These are phyloP conservation scores for Astragalus membranaceus DNA, from an alignment of 306 rosid species.

Conservation along the genomic window DNA sequence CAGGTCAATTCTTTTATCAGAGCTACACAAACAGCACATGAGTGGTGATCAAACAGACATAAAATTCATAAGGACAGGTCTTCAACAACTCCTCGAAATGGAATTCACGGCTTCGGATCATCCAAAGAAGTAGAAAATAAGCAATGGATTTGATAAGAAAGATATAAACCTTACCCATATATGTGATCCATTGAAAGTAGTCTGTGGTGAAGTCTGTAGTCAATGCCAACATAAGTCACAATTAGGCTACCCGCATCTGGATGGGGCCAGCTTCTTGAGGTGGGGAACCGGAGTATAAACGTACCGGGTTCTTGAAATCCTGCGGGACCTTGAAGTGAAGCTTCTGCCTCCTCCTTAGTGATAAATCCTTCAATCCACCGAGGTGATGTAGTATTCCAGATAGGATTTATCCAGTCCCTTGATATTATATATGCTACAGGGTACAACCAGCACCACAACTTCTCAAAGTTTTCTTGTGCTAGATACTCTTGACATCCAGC, in stretches of 20 bases:
- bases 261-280: constrained; percentile 98
- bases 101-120: neutral
- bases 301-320: constrained; percentile 92
- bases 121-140: neutral
- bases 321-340: constrained; percentile 73
- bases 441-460: constrained; percentile 95
- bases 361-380: constrained; percentile 97
- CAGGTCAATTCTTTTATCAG: constrained; percentile 29
- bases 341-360: constrained; percentile 90
- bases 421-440: constrained; percentile 79
- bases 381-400: constrained; percentile 81
- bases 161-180: constrained; percentile 42
- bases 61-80: neutral
- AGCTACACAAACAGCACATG: constrained; percentile 21
- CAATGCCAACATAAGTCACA: constrained; percentile 70
- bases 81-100: neutral
- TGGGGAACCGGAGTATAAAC: constrained; percentile 85
- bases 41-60: no score
- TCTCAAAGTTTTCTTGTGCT: constrained; percentile 74
- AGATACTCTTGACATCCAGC: constrained; percentile 71
- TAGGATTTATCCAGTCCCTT: constrained; percentile 55
- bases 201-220: constrained; percentile 63
- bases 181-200: constrained; percentile 60
- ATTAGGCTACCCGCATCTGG: constrained; percentile 90
- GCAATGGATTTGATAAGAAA: neutral